Percentiles rank a stretch among this genome's conserved stretches.
Evolutionary conservation across 106 monocot genomes (phyloP).

Genomic region (Acorus calamus): DNA sequence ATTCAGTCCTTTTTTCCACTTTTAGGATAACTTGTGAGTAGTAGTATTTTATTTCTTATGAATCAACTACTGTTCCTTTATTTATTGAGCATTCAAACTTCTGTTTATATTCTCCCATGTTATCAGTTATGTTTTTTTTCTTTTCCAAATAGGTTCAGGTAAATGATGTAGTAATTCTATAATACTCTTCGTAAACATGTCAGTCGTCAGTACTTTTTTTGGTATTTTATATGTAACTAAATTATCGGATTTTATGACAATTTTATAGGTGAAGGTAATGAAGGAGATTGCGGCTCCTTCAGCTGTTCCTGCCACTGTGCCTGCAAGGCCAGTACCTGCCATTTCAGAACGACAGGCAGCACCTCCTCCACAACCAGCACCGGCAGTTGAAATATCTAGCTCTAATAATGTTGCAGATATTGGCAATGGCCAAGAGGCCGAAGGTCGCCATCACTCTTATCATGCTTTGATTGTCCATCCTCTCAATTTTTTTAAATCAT

Average conservation of each 20-base stretch:
- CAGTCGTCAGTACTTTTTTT: too few relatives aligned
- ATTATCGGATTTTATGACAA: not conserved
- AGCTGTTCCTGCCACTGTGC: conserved; percentile 9
- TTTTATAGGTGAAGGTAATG: conserved; percentile 61
- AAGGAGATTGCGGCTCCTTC: conserved; percentile 38
- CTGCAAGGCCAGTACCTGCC: conserved; percentile 28
- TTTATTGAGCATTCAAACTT: too few relatives aligned
- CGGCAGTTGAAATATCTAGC: conserved; percentile 19
- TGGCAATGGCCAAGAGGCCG: conserved; percentile 42
- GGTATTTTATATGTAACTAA: too few relatives aligned
- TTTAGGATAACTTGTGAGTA: too few relatives aligned
- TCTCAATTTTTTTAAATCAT: not conserved
- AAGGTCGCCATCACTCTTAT: conserved; percentile 28
- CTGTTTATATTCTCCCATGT: too few relatives aligned
- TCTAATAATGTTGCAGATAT: conserved; percentile 34
- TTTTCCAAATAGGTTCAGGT: too few relatives aligned
- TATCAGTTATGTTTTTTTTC: too few relatives aligned
- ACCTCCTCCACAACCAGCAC: conserved; percentile 24
- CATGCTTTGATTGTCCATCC: not conserved
- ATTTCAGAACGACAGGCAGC: conserved; percentile 37
- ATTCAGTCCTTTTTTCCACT: too few relatives aligned
- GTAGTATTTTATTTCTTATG: too few relatives aligned
- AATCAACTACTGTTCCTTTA: too few relatives aligned
- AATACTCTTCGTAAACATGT: too few relatives aligned
- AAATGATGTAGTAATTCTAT: too few relatives aligned